Base-by-base conservation (phyloP, 2,329 filamentous ascomycete species). In the Penicillium sp. region DNA sequence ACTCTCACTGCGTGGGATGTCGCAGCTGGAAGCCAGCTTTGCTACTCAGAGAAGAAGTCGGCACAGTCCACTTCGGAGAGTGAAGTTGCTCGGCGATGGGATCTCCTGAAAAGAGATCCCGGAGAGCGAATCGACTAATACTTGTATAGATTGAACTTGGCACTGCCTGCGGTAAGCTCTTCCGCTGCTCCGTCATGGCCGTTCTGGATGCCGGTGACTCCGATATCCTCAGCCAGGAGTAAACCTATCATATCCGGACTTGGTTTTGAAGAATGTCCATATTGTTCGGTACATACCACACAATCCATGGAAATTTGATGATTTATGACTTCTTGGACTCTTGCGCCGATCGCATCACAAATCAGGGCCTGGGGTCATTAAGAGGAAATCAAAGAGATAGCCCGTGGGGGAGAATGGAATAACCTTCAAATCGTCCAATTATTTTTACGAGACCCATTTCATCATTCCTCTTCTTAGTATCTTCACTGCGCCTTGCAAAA, bases 161-260 rank as follows among this genome's bases (percentile, higher is more conserved):
- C 71, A 97, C 92, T 72, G 92, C 91, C 66, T 96, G 91, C 80
- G 93, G 93, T 82, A 97, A 97, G 82, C 87, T 98, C 73, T 98
- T 95, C 87, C 84, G 90, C 67, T 95, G 89, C 86, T 95, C 89
- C 65, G 95, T 90, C 77, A 95, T 98, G 88, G 86, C 91, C 67
- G 87, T 97, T 72, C 80, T 97, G 64, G 93, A 98, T 78, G 90
- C 91, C 73, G 93, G 92, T 84, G 88, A 97, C 84, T 95, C 89
- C 65, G 93, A 98, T 78, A 98, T 98, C 77, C 83, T 98, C 24
- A 60, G 50, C 56, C 54, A 46, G 46, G 57, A 58, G 42, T 37
- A 37, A 37, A 37, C 33, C 18, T 20, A 37, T 20, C 12, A 20
- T 37, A 37, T 18, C 33, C 33, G 12, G 15, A 12, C 9, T 18